Evolutionary conservation across 2,329 filamentous ascomycete genomes (phyloP), one percentile per base, ranked within the genome.

Genomic region (Fusarium nisikadoi): DNA sequence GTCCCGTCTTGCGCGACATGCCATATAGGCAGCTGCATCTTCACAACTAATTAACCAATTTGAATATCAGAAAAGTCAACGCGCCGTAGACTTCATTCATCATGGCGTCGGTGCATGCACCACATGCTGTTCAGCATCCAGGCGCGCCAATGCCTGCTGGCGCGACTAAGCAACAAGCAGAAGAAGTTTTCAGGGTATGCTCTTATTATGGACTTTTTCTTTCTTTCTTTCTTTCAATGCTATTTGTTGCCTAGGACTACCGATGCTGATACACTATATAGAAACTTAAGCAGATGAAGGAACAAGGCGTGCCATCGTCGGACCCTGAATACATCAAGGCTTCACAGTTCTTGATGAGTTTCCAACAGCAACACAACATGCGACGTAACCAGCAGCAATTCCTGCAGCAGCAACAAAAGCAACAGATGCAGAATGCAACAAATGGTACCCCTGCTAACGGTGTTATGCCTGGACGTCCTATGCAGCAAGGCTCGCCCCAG

Each of bases 221-320:
- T 50, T 20, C 29, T 49, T 49, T 27, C 27, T 49, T 47, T 49
- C 29, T 49, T 13, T 45, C 17, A 25, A 36, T 42, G 17, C 23
- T 46, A 38, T 49, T 29, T 6, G 33, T 50, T 25, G 17, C 50
- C 46, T 29, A 5, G 55, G 27, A 50, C 56, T 35, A 8, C 29
- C n/a, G n/a, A 63, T 74, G 62, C 74, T 77, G 62, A 75, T 69
- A 13, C 43, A 23, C 56, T 17, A 31, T 60, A 50, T 77, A 98
- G 95, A 94, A 94, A 88, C 96, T 93, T 74, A 92, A 93, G 79
- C 90, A 93, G 81, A 94, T 98, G 93, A 96, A 95, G 83, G 89
- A 93, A 62, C 88, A 92, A 77, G 95, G 95, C 75, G 92, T 97
- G 29, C 90, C 93, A 43, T 88, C 91, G 62, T 92, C 88, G 62